Conservation (phyloP, 345 rosid genomes). For the Aquilaria sinensis region DNA sequence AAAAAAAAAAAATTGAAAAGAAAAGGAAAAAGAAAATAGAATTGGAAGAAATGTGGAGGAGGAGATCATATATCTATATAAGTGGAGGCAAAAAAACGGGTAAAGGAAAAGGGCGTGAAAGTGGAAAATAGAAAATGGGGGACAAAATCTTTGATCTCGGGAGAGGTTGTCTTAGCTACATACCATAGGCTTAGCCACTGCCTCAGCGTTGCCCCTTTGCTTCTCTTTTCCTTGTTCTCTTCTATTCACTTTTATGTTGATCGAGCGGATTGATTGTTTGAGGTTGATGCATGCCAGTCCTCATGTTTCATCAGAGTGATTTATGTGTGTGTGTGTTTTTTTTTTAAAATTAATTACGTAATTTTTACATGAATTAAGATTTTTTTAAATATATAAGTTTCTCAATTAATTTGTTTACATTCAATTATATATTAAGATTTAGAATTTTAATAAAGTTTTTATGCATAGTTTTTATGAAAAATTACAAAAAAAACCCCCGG, state of each 20-base stretch:
- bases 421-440: too few relatives aligned
- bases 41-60: not conserved
- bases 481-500: too few relatives aligned
- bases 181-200: too few relatives aligned
- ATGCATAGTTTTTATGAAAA: too few relatives aligned
- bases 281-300: conserved; percentile 27
- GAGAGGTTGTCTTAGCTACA: conserved; percentile 17
- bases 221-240: not conserved
- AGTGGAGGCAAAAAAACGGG: not conserved
- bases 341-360: too few relatives aligned
- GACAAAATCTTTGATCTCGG: conserved; percentile 43
- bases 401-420: too few relatives aligned
- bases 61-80: not conserved
- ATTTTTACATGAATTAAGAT: too few relatives aligned
- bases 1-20: not conserved
- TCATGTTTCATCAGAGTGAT: conserved; percentile 18
- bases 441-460: too few relatives aligned
- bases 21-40: not conserved
- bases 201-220: not conserved
- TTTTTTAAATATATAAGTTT: too few relatives aligned
- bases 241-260: conserved; percentile 23
- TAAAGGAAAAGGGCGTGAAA: not conserved
- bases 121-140: conserved; percentile 29
- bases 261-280: conserved; percentile 2
- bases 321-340: too few relatives aligned